phyloP scores from a whole-genome alignment of 2,329 filamentous ascomycete genomes.

The Fonsecaea erecta region DNA sequence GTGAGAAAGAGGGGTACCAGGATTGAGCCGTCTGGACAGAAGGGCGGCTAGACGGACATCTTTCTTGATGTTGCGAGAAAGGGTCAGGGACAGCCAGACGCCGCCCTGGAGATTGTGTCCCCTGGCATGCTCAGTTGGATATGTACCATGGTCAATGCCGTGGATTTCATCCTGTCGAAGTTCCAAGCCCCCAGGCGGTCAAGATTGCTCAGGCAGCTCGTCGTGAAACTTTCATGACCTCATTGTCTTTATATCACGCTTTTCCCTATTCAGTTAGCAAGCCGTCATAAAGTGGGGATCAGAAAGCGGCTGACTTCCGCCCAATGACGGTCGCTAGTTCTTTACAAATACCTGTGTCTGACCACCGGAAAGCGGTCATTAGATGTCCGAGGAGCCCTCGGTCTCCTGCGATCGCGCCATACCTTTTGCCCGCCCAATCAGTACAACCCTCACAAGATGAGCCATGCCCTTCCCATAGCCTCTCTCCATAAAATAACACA shows the following conservation, averaged over 20 bases:
- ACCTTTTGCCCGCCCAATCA: not conserved
- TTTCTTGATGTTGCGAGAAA: not conserved
- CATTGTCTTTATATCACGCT: not conserved
- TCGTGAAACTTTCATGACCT: not conserved
- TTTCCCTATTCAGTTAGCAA: not conserved
- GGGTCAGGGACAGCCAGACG: not conserved
- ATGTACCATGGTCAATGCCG: not conserved
- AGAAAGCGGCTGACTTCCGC: not conserved
- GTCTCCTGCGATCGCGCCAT: not conserved
- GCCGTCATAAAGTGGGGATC: not conserved
- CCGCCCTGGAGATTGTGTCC: not conserved
- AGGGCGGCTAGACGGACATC: not conserved
- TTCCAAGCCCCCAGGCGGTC: not conserved
- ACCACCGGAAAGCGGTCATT: not conserved
- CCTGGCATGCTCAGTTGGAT: not conserved
- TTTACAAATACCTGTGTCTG: not conserved
- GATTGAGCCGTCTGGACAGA: not conserved
- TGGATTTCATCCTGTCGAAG: not conserved
- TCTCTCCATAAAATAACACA: not conserved
- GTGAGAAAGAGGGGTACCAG: not conserved
- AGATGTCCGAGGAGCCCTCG: not conserved
- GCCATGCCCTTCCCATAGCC: not conserved
- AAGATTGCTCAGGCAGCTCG: not conserved
- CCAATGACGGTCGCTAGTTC: not conserved
- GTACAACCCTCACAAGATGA: not conserved